phyloP scores from a whole-genome alignment of 139 green algal species.

The Chlamydomonas applanata region DNA sequence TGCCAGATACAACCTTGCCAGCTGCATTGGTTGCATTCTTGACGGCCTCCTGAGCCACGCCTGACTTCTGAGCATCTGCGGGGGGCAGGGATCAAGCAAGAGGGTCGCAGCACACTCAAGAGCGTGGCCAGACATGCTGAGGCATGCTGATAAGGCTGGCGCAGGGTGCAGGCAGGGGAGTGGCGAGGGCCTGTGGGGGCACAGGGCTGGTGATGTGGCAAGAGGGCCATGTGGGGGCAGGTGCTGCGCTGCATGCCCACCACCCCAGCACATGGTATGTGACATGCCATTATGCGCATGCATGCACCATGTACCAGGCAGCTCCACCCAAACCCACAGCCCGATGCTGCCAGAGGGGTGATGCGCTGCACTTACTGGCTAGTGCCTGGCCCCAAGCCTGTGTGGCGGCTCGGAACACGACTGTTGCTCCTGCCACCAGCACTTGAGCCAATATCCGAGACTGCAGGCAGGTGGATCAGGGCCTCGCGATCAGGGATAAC shows the following conservation, averaged over 20 bases:
- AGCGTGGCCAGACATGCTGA: too few species aligned
- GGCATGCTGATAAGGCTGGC: too few species aligned
- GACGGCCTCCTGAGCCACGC: slow-evolving; percentile 68
- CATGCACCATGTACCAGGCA: background rate
- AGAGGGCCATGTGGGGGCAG: too few species aligned
- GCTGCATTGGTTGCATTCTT: slow-evolving; percentile 31
- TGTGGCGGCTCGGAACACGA: slow-evolving; percentile 77
- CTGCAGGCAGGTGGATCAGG: background rate
- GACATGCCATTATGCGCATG: background rate
- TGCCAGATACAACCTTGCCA: slow-evolving; percentile 16
- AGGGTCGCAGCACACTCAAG: too few species aligned
- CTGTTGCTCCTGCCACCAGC: slow-evolving; percentile 75
- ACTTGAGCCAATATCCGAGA: slow-evolving; percentile 82
- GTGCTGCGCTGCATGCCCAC: background rate
- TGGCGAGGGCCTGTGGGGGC: background rate
- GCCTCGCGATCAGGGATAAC: background rate
- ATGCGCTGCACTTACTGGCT: slow-evolving; percentile 69
- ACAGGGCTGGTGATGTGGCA: background rate
- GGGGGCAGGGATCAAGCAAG: too few species aligned
- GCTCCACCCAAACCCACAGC: background rate
- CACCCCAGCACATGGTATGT: too few species aligned
- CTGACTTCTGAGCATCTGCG: slow-evolving; percentile 75
- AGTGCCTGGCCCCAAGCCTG: slow-evolving; percentile 85
- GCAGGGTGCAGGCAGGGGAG: too few species aligned
- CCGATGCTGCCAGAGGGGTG: too few species aligned